Percentiles rank a stretch among this genome's conserved stretches.
Evolutionary conservation across 1,284 basidiomycete genomes (phyloP).

Genomic region (Mrakiaceae sp.): DNA sequence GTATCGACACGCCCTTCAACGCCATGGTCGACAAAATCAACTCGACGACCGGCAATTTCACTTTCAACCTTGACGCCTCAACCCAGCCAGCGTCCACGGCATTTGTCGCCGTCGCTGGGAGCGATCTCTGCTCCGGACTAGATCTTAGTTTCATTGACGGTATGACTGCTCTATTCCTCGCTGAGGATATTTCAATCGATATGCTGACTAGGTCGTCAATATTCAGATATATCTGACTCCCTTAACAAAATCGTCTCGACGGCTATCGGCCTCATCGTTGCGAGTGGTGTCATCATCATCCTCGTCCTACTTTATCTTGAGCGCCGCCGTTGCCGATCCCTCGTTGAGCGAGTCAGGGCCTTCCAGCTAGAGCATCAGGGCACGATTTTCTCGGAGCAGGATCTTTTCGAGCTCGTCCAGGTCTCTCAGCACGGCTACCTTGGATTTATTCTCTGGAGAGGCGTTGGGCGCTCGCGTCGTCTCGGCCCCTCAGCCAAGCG

Average conservation of each 20-base stretch:
- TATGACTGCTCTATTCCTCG: conserved; percentile 39
- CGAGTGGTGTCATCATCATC: conserved; percentile 1
- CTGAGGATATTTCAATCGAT: too few relatives aligned
- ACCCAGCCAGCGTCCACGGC: conserved; percentile 17
- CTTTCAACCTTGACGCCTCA: conserved; percentile 28
- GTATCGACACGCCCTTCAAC: conserved; percentile 75
- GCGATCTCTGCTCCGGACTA: conserved; percentile 52
- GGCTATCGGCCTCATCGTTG: conserved; percentile 56
- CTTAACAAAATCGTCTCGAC: conserved; percentile 65
- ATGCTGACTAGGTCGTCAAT: too few relatives aligned
- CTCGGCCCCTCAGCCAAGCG: not conserved
- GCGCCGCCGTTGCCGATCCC: conserved; percentile 3
- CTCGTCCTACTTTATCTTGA: conserved; percentile 9
- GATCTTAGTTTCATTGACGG: conserved; percentile 76
- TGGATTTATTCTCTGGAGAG: conserved; percentile 23
- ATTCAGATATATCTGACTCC: conserved; percentile 35
- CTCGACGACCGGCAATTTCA: conserved; percentile 58
- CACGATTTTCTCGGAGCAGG: not conserved
- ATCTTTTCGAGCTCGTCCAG: conserved; percentile 12
- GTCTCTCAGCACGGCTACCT: conserved; percentile 1
- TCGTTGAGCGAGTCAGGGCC: conserved; percentile 5
- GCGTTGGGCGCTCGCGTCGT: not conserved
- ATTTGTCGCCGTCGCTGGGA: conserved; percentile 2
- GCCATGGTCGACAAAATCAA: conserved; percentile 76
- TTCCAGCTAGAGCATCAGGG: not conserved